Evolutionary conservation across 1,284 basidiomycete species (phyloP).

Genomic region (Melampsora americana): DNA sequence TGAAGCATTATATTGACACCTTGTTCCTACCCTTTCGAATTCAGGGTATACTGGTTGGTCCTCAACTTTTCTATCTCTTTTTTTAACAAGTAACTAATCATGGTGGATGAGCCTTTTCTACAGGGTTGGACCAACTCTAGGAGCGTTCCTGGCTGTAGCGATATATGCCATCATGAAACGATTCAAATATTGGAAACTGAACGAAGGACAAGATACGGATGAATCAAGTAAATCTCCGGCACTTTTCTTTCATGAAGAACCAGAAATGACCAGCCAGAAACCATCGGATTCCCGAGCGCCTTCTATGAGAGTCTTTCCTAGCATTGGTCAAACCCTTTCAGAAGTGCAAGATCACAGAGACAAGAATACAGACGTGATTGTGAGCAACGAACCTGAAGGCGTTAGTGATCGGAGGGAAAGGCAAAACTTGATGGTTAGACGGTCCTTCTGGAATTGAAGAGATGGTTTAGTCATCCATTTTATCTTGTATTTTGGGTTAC

Average conservation of each 20-base stretch:
- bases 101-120: neutral
- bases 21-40: neutral
- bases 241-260: constrained; percentile 21
- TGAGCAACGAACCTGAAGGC: no score
- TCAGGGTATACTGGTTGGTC: constrained; percentile 4
- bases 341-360: neutral
- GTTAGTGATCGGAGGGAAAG: no score
- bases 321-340: constrained; percentile 5
- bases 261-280: neutral
- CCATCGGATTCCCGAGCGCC: neutral
- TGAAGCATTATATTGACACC: no score
- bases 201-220: constrained; percentile 41
- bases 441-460: no score
- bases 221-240: constrained; percentile 40
- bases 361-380: neutral
- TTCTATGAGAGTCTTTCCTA: neutral
- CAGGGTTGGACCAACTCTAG: constrained; percentile 40
- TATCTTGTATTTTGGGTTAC: no score
- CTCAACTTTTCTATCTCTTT: neutral
- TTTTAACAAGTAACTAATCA: neutral
- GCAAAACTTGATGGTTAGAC: no score
- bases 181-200: constrained; percentile 42
- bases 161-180: constrained; percentile 35
- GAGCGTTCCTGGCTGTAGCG: constrained; percentile 31
- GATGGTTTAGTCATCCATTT: no score